phyloP scores from a whole-genome alignment of 257 asterid species.

The Solanum sitiens region DNA sequence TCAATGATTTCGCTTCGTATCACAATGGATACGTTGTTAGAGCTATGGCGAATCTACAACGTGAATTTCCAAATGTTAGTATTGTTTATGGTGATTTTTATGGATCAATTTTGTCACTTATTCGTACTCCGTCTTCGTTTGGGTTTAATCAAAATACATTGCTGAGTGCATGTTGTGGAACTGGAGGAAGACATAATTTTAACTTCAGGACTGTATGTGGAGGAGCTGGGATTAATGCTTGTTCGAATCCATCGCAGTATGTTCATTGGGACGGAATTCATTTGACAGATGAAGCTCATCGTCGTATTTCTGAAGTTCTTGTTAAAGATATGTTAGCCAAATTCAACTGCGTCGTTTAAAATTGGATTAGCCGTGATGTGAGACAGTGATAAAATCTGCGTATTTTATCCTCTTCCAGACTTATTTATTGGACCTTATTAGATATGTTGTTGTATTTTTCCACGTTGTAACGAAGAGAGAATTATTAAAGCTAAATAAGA shows the following conservation, averaged over 20 bases:
- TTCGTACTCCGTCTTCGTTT: not conserved
- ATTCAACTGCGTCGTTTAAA: not conserved
- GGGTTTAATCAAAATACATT: not conserved
- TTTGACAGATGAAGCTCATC: not conserved
- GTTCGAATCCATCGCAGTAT: not conserved
- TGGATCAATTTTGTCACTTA: not conserved
- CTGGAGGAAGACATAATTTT: not conserved
- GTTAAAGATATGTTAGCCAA: not conserved
- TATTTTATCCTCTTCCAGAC: no score
- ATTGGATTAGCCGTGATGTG: not conserved
- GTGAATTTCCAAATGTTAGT: not conserved
- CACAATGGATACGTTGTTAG: not conserved
- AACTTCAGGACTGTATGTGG: not conserved
- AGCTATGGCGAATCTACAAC: not conserved
- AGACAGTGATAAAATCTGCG: not conserved
- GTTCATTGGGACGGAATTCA: conserved; percentile 1
- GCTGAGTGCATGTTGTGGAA: not conserved
- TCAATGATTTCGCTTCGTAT: not conserved
- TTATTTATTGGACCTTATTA: no score
- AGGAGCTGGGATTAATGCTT: not conserved
- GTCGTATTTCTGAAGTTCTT: not conserved
- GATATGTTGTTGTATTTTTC: not conserved
- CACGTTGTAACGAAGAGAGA: not conserved
- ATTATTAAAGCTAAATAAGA: not conserved
- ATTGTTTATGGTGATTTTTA: not conserved